phyloP scores from a whole-genome alignment of 768 basidiomycete genomes.

The Kondoa malvinella region DNA sequence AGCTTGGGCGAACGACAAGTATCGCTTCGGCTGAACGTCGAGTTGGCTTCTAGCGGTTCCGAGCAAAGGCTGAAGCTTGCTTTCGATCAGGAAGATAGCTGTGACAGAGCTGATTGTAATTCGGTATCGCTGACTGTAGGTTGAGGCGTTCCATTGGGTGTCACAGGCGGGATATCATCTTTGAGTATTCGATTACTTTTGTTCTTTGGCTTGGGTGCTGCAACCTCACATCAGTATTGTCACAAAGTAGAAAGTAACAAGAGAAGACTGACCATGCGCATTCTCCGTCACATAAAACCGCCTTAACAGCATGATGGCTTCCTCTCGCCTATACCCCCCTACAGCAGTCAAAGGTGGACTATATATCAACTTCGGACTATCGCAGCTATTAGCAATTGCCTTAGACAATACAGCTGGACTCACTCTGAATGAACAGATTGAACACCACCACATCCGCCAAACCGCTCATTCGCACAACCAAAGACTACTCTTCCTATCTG shows the following conservation, averaged over 20 bases:
- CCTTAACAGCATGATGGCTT: constrained; percentile 69
- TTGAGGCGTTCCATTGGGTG: no score
- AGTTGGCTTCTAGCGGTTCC: no score
- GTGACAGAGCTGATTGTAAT: no score
- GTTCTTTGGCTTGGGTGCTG: constrained; percentile 77
- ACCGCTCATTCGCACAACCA: constrained; percentile 87
- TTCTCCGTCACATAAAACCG: constrained; percentile 90
- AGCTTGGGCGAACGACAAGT: no score
- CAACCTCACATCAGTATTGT: constrained; percentile 10
- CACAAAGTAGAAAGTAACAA: neutral
- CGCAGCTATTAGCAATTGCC: neutral
- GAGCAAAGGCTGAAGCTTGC: no score
- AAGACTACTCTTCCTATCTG: constrained; percentile 80
- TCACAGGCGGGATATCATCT: neutral
- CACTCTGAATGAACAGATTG: constrained; percentile 66
- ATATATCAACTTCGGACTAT: constrained; percentile 51
- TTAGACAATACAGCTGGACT: constrained; percentile 13
- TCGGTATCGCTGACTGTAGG: no score
- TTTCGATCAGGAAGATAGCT: no score
- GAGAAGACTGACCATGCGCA: constrained; percentile 50
- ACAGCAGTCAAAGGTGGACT: constrained; percentile 58
- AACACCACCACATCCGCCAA: constrained; percentile 92
- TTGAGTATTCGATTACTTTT: constrained; percentile 40
- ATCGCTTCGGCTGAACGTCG: no score
- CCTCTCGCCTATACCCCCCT: constrained; percentile 61